These are phyloP conservation scores for Coemansia sp. DNA, from an alignment of 192 early-diverging fungal genomes.

Conservation along the genomic window DNA sequence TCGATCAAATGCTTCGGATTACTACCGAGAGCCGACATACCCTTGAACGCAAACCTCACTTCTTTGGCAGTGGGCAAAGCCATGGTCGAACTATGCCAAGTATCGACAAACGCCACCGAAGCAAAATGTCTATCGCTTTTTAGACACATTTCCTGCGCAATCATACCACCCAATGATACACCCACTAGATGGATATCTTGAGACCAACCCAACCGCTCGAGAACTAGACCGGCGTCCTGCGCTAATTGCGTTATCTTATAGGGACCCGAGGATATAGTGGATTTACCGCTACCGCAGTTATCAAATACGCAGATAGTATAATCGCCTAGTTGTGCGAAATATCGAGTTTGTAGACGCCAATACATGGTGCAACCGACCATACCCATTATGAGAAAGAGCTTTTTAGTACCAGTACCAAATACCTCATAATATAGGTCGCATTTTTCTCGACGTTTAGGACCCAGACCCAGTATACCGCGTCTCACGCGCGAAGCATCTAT, in stretches of 20 bases:
- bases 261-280: conserved; percentile 28
- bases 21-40: conserved; percentile 43
- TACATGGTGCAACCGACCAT: conserved; percentile 50
- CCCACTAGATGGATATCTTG: conserved; percentile 75
- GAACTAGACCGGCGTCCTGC: conserved; percentile 66
- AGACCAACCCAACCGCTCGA: conserved; percentile 77
- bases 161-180: conserved; percentile 87
- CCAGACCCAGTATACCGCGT: conserved; percentile 9
- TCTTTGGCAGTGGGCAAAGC: conserved; percentile 51
- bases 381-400: conserved; percentile 77
- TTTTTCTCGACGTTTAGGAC: conserved; percentile 10
- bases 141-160: conserved; percentile 71
- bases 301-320: conserved; percentile 81
- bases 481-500: conserved; percentile 22
- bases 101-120: conserved; percentile 43
- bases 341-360: conserved; percentile 62
- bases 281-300: conserved; percentile 78
- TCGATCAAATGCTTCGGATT: conserved; percentile 43
- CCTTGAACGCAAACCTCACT: conserved; percentile 43
- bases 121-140: conserved; percentile 28
- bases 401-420: conserved; percentile 70
- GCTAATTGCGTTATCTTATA: conserved; percentile 78
- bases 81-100: conserved; percentile 49
- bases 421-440: conserved; percentile 75
- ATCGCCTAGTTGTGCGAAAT: conserved; percentile 66